phyloP scores from a whole-genome alignment of 2,329 filamentous ascomycete species.

The Hypoxylon rubiginosum region DNA sequence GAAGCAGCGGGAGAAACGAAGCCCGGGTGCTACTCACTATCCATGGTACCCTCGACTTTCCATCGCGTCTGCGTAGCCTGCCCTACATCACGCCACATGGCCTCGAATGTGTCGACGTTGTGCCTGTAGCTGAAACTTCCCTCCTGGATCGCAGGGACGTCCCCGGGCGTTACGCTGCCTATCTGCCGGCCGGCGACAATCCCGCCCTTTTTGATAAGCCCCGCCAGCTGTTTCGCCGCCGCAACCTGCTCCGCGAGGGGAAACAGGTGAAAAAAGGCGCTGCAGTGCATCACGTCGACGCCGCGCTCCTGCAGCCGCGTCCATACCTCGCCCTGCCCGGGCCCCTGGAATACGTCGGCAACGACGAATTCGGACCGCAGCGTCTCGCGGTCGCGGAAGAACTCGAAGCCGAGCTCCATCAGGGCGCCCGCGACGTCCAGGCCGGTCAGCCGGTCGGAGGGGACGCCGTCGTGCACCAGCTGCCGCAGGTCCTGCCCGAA shows the following conservation, averaged over 20 bases:
- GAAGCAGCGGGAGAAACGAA: background rate
- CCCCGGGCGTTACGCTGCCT: conserved; percentile 34
- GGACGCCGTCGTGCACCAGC: too few relatives aligned
- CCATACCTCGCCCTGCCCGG: conserved; percentile 30
- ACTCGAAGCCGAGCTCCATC: too few relatives aligned
- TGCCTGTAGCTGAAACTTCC: conserved; percentile 34
- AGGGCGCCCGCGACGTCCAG: too few relatives aligned
- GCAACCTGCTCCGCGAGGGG: too few relatives aligned
- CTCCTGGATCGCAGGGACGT: conserved; percentile 32
- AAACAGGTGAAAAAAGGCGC: too few relatives aligned
- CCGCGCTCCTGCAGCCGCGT: too few relatives aligned
- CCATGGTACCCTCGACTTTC: conserved; percentile 41
- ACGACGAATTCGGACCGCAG: too few relatives aligned
- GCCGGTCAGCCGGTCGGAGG: too few relatives aligned
- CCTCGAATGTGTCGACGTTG: conserved; percentile 25
- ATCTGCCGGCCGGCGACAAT: conserved; percentile 42
- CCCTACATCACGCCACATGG: conserved; percentile 39
- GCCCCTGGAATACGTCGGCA: conserved; percentile 41
- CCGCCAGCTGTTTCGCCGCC: conserved; percentile 35
- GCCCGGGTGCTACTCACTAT: conserved; percentile 12
- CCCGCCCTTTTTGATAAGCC: conserved; percentile 35
- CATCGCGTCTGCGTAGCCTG: conserved; percentile 35
- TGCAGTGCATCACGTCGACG: too few relatives aligned
- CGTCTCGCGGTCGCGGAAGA: too few relatives aligned
- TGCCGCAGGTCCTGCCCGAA: too few relatives aligned